Conservation (phyloP, 768 basidiomycete species). For the Kwoniella sp. region DNA sequence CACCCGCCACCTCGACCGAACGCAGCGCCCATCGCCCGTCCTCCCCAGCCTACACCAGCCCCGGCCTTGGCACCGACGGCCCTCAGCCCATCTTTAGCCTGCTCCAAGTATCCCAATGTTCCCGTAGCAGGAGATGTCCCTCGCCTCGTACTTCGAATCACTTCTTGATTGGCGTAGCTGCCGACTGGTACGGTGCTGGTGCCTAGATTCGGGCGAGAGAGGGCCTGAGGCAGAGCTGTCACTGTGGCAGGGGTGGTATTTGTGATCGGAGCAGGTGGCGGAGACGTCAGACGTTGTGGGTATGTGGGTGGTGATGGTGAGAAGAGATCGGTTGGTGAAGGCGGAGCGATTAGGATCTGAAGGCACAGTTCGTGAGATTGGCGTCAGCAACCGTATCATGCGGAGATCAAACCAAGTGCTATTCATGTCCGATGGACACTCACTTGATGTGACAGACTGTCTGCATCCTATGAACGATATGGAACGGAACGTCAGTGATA, state of each 20-base stretch:
- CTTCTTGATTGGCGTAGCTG: not conserved
- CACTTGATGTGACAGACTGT: constrained; percentile 32
- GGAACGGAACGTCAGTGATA: constrained; percentile 1
- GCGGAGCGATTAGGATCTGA: constrained; percentile 46
- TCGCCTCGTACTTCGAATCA: constrained; percentile 9
- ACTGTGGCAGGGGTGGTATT: constrained; percentile 23
- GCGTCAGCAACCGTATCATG: too few relatives aligned
- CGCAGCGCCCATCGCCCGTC: constrained; percentile 29
- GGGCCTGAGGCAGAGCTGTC: constrained; percentile 11
- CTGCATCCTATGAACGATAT: constrained; percentile 21
- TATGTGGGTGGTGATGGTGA: constrained; percentile 33
- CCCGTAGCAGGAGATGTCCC: constrained; percentile 25
- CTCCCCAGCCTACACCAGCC: constrained; percentile 46
- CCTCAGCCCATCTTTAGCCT: constrained; percentile 50
- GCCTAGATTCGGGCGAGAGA: not conserved
- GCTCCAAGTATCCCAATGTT: constrained; percentile 47
- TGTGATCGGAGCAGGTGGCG: constrained; percentile 26
- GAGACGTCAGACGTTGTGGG: constrained; percentile 35
- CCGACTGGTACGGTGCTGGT: not conserved
- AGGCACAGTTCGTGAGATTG: too few relatives aligned
- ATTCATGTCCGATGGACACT: not conserved
- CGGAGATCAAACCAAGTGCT: too few relatives aligned
- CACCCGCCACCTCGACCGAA: constrained; percentile 23
- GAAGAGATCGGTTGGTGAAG: constrained; percentile 48
- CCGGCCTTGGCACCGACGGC: constrained; percentile 48